phyloP scores from a whole-genome alignment of 2,329 filamentous ascomycete genomes.

The Colletotrichum abscissum region DNA sequence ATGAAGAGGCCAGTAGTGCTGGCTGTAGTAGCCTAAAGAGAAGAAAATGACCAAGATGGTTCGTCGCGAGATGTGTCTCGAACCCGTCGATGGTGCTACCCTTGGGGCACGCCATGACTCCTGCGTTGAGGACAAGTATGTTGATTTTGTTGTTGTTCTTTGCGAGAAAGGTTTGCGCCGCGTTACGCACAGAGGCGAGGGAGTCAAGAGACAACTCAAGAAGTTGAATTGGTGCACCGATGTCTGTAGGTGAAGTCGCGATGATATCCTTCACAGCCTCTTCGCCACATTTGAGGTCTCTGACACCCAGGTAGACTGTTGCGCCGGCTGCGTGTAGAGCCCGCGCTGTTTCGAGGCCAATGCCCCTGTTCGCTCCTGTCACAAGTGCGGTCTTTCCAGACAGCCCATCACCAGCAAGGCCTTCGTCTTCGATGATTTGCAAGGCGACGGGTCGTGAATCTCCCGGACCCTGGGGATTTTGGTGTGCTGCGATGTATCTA shows the following conservation, averaged over 20 bases:
- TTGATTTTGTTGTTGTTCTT: constrained; percentile 46
- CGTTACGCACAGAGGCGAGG: constrained; percentile 38
- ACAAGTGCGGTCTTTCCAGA: constrained; percentile 49
- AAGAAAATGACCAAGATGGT: constrained; percentile 65
- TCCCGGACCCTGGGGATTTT: constrained; percentile 40
- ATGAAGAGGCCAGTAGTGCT: constrained; percentile 51
- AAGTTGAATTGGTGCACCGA: neutral
- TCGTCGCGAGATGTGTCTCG: constrained; percentile 60
- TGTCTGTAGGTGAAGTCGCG: too few relatives aligned
- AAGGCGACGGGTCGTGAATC: constrained; percentile 46
- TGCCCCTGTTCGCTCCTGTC: constrained; percentile 50
- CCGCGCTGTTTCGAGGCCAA: constrained; percentile 51
- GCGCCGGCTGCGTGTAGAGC: constrained; percentile 51
- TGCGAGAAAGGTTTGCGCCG: constrained; percentile 44
- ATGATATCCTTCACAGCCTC: too few relatives aligned
- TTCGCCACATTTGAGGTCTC: constrained; percentile 37
- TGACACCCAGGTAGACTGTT: constrained; percentile 48
- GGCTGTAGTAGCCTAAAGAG: constrained; percentile 63
- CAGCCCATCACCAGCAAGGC: constrained; percentile 38
- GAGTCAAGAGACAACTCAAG: constrained; percentile 27
- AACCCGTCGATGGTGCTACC: constrained; percentile 37
- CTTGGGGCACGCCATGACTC: constrained; percentile 48
- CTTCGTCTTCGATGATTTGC: constrained; percentile 47
- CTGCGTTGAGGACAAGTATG: constrained; percentile 56
- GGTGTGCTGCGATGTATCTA: constrained; percentile 37